Evolutionary conservation across 169 alveolate genomes (phyloP).

Genomic region (Theileria sp.): DNA sequence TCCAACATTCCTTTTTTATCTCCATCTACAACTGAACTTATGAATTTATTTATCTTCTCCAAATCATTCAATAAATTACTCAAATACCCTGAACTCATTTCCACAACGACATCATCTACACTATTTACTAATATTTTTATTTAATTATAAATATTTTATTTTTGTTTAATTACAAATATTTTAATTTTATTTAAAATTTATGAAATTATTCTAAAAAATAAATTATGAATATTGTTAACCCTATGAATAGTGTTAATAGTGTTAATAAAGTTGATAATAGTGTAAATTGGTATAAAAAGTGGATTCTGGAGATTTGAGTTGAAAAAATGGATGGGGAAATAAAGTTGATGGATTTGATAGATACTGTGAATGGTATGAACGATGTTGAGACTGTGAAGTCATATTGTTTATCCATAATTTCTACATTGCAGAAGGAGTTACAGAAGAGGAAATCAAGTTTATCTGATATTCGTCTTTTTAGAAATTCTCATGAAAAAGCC

Average conservation of each 20-base stretch:
- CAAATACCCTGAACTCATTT: constrained; percentile 15
- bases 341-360: constrained; percentile 18
- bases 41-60: constrained; percentile 30
- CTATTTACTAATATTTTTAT: not conserved
- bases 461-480: constrained; percentile 37
- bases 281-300: constrained; percentile 4
- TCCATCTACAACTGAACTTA: constrained; percentile 26
- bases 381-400: constrained; percentile 34
- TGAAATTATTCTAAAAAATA: too few species aligned
- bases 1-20: constrained; percentile 44
- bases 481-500: constrained; percentile 42
- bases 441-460: constrained; percentile 44
- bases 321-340: constrained; percentile 12
- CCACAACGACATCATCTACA: not conserved
- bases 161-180: too few species aligned
- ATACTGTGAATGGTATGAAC: constrained; percentile 22
- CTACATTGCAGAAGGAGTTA: constrained; percentile 51
- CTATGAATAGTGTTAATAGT: not conserved
- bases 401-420: constrained; percentile 19
- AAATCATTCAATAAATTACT: constrained; percentile 36
- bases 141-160: too few species aligned
- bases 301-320: not conserved
- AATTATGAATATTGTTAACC: too few species aligned
- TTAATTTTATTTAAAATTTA: too few species aligned
- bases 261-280: not conserved